These are phyloP conservation scores for Knoxdaviesia capensis DNA, from an alignment of 2,329 filamentous ascomycete species.

Conservation along the genomic window DNA sequence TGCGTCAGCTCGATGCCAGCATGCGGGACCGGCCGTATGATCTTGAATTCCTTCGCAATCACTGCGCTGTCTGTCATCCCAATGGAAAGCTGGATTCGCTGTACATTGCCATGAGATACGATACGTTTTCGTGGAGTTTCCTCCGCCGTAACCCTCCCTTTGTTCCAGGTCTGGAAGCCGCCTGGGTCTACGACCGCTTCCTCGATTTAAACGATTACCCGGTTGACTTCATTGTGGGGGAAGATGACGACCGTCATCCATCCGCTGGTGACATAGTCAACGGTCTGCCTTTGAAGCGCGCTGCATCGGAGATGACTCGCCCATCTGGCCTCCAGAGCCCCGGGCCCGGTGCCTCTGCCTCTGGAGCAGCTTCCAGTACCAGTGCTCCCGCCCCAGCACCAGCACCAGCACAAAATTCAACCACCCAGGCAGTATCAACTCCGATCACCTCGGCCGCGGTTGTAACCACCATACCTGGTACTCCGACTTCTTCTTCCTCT, in stretches of 20 bases:
- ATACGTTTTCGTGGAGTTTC: constrained; percentile 34
- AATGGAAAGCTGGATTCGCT: constrained; percentile 36
- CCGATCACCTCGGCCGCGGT: no score
- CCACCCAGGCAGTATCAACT: no score
- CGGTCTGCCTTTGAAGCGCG: constrained; percentile 17
- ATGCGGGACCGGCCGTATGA: constrained; percentile 24
- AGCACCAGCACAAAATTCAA: no score
- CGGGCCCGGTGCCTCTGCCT: no score
- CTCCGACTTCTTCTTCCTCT: no score
- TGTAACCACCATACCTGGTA: no score
- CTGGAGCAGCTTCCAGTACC: no score
- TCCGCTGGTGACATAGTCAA: constrained; percentile 26
- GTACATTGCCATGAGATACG: constrained; percentile 34
- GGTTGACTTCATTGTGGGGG: not conserved
- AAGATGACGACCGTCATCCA: constrained; percentile 16
- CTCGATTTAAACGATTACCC: constrained; percentile 18
- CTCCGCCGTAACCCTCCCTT: constrained; percentile 26
- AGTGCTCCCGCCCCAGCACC: no score
- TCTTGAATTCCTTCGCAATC: constrained; percentile 26
- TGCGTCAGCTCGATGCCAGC: constrained; percentile 27
- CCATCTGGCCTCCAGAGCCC: constrained; percentile 17
- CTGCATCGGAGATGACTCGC: constrained; percentile 30
- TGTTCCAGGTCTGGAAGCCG: constrained; percentile 30
- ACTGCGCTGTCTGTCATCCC: constrained; percentile 34
- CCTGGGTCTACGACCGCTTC: constrained; percentile 29